phyloP scores from a whole-genome alignment of 768 basidiomycete species.

The Lactarius vividus region DNA sequence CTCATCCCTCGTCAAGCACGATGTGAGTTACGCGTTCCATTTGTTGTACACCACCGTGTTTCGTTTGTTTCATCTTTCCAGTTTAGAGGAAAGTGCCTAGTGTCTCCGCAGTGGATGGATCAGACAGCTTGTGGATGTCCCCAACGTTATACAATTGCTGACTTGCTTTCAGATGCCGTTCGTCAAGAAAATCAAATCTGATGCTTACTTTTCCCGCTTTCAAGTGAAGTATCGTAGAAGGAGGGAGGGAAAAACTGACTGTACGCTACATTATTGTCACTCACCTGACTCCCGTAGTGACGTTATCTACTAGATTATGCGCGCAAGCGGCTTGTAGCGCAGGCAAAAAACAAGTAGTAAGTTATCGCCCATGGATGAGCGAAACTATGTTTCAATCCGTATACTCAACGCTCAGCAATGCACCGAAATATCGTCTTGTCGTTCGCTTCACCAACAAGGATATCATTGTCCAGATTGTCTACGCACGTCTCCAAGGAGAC shows the following conservation, averaged over 20 bases:
- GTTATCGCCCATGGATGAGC: constrained; percentile 31
- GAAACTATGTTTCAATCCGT: background rate
- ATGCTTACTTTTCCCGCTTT: constrained; percentile 97
- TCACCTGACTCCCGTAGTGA: background rate
- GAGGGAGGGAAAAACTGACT: constrained; percentile 99
- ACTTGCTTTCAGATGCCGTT: constrained; percentile 72
- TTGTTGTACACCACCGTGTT: background rate
- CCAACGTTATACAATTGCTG: constrained; percentile 9
- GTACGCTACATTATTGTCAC: constrained; percentile 39
- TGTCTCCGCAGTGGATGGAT: constrained; percentile 32
- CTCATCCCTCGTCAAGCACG: constrained; percentile 2
- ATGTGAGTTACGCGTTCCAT: constrained; percentile 12
- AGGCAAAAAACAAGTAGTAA: constrained; percentile 99
- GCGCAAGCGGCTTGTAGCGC: constrained; percentile 92
- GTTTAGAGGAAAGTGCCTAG: constrained; percentile 31
- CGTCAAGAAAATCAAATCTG: constrained; percentile 95
- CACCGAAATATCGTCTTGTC: constrained; percentile 97
- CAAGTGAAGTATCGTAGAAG: constrained; percentile 98
- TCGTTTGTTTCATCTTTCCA: background rate
- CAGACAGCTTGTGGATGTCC: constrained; percentile 31
- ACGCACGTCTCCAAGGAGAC: constrained; percentile 97
- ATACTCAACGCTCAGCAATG: constrained; percentile 54
- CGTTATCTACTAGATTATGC: constrained; percentile 74
- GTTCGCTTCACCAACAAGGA: constrained; percentile 99
- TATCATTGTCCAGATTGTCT: constrained; percentile 92